phyloP scores from a whole-genome alignment of 768 basidiomycete genomes.

The Naganishia kalamii region DNA sequence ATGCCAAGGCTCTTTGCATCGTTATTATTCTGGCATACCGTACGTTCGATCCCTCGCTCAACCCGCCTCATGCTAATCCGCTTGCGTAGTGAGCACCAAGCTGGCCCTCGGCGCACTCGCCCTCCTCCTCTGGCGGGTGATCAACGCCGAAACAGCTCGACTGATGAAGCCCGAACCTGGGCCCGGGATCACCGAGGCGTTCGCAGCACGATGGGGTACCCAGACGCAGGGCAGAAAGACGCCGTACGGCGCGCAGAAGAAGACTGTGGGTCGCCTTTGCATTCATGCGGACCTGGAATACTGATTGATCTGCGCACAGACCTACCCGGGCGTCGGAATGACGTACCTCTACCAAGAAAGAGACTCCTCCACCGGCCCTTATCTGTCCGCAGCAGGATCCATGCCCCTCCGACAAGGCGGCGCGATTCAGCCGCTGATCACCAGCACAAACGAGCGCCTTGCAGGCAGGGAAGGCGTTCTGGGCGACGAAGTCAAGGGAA shows the following conservation, averaged over 20 bases:
- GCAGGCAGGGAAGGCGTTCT: slow-evolving; percentile 4
- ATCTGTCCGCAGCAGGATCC: background rate
- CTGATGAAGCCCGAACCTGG: slow-evolving; percentile 18
- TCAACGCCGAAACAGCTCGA: slow-evolving; percentile 21
- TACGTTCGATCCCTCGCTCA: background rate
- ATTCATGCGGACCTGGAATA: background rate
- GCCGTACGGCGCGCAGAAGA: slow-evolving; percentile 16
- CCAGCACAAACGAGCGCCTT: slow-evolving; percentile 13
- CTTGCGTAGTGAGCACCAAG: slow-evolving; percentile 14
- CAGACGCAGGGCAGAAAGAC: slow-evolving; percentile 17
- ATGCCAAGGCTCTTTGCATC: slow-evolving; percentile 26
- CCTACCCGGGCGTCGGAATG: slow-evolving; percentile 19
- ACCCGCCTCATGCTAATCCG: background rate
- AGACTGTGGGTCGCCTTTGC: background rate
- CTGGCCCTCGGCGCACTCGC: slow-evolving; percentile 13
- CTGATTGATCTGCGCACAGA: background rate
- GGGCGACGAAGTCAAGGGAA: slow-evolving; percentile 11
- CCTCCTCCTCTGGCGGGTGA: slow-evolving; percentile 21
- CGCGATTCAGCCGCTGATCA: slow-evolving; percentile 17
- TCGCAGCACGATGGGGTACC: slow-evolving; percentile 19
- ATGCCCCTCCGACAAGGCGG: background rate
- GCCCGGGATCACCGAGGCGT: slow-evolving; percentile 14
- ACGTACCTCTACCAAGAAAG: slow-evolving; percentile 19
- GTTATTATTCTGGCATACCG: slow-evolving; percentile 23
- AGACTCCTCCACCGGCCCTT: too few species aligned